Percentiles rank a stretch among this genome's conserved stretches.
Evolutionary conservation across 2,329 filamentous ascomycete genomes (phyloP).

Genomic region (Botrytis elliptica): DNA sequence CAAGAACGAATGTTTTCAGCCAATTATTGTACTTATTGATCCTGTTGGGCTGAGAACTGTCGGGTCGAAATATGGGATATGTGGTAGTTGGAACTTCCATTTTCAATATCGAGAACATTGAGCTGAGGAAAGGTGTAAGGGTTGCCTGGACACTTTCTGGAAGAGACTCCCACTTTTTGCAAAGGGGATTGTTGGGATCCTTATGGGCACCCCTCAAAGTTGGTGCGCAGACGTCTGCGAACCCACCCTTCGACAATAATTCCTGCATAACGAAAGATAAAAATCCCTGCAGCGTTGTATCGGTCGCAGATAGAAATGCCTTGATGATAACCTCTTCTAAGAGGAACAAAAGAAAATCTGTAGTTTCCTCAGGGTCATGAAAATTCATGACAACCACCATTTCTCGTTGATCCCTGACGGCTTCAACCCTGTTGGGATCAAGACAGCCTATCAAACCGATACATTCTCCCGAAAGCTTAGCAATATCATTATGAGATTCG

Average conservation of each 20-base stretch:
- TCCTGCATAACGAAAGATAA: slow-evolving; percentile 95
- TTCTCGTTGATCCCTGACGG: slow-evolving; percentile 72
- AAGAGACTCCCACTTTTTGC: slow-evolving; percentile 73
- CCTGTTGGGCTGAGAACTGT: slow-evolving; percentile 54
- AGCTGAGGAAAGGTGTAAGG: slow-evolving; percentile 83
- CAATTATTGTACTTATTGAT: slow-evolving; percentile 78
- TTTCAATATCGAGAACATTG: slow-evolving; percentile 73
- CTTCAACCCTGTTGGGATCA: slow-evolving; percentile 86
- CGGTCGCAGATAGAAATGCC: slow-evolving; percentile 85
- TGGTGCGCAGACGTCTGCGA: slow-evolving; percentile 54
- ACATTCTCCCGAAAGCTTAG: slow-evolving; percentile 73
- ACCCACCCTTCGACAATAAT: slow-evolving; percentile 73
- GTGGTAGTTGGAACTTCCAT: slow-evolving; percentile 49
- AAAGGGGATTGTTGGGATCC: slow-evolving; percentile 54
- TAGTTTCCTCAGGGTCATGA: slow-evolving; percentile 70
- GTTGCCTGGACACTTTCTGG: slow-evolving; percentile 77
- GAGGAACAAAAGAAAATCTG: slow-evolving; percentile 81
- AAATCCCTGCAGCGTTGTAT: slow-evolving; percentile 84
- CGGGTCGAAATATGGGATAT: slow-evolving; percentile 68
- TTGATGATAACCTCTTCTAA: slow-evolving; percentile 86
- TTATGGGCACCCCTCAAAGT: slow-evolving; percentile 40
- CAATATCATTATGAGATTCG: slow-evolving; percentile 63
- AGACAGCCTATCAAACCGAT: slow-evolving; percentile 88
- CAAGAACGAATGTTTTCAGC: slow-evolving; percentile 77
- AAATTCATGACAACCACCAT: slow-evolving; percentile 90